Base-by-base conservation (phyloP, 1,139 yeast genomes). In the Taphrina pruni region DNA sequence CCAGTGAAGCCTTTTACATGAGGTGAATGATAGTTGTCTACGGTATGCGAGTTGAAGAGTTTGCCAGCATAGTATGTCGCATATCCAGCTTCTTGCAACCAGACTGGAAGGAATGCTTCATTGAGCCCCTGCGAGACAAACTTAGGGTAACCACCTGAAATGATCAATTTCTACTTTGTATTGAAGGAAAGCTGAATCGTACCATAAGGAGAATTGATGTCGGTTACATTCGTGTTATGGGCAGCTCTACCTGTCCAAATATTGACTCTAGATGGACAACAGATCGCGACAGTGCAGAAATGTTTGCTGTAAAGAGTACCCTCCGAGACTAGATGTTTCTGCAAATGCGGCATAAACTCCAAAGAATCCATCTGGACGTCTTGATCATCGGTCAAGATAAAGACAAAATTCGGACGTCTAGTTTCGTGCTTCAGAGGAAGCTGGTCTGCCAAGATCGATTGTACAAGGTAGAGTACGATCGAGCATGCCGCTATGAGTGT, bases 1-100 rank as follows among this genome's bases (percentile, higher is more conserved):
- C 48, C 69, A 11, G 52, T 60, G 36, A 52, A 68, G 2, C 70
- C 69, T 7, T 60, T 52, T 12, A 55, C 39, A 36, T 60, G 58
- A n/a, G 41, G 50, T n/a, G 48, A 36, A 48, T 68, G 46, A 26
- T 68, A 68, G n/a, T 64, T 52, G 8, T 65, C 56, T 4, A 65
- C 60, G 2, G 69, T 65, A 32, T 52, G 62, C n/a, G 52, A 55
- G 17, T 68, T 68, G 51, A 68, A 46, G 26, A 68, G 43, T 66
- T 68, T 68, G 21, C 70, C 69, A 39, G 62, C 57, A 41, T 68
- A 68, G 46, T 65, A 68, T 3, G 69, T 68, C 20, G 43, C 69
- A 60, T 68, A 68, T 11, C 70, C 70, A 7, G 69, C 70, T n/a
- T 65, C 69, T 38, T 68, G 57, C 21, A 68, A 41, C 70, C 70